These are phyloP conservation scores for Corynascus novoguineensis DNA, from an alignment of 495 filamentous ascomycete species.

Conservation along the genomic window DNA sequence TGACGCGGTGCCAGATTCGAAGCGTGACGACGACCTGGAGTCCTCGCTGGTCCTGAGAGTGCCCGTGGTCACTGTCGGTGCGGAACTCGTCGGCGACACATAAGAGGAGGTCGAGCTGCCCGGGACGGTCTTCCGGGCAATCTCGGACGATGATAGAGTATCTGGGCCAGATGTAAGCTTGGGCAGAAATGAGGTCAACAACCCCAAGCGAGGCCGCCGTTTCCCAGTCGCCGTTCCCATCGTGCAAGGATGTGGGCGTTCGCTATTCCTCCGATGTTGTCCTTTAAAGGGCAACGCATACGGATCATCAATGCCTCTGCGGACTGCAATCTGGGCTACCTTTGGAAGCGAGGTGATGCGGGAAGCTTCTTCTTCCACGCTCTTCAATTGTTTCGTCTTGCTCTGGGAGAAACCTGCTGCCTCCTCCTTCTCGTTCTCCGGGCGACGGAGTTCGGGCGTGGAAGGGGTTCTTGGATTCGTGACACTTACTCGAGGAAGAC, in stretches of 20 bases:
- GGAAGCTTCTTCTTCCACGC: neutral
- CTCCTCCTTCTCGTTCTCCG: neutral
- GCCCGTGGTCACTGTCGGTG: neutral
- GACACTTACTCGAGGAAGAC: slow-evolving; percentile 28
- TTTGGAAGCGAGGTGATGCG: too few relatives aligned
- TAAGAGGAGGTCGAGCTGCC: slow-evolving; percentile 4
- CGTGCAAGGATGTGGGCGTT: neutral
- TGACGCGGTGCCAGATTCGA: neutral
- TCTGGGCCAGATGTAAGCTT: slow-evolving; percentile 20
- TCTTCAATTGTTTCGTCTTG: neutral
- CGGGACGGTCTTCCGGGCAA: slow-evolving; percentile 18
- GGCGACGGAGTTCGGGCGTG: neutral
- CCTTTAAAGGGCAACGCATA: too few relatives aligned
- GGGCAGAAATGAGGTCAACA: slow-evolving; percentile 15
- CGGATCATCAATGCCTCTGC: too few relatives aligned
- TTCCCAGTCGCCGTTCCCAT: slow-evolving; percentile 8
- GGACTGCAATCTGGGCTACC: too few relatives aligned
- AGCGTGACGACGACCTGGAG: slow-evolving; percentile 10
- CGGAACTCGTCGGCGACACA: slow-evolving; percentile 5
- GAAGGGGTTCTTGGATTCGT: neutral
- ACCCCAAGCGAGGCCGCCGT: slow-evolving; percentile 14
- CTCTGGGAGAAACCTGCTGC: neutral
- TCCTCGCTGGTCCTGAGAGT: slow-evolving; percentile 8
- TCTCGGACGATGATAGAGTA: neutral
- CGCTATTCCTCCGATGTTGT: neutral